Conservation (phyloP, 345 rosid genomes). For the Eucalyptus erythrocorys region DNA sequence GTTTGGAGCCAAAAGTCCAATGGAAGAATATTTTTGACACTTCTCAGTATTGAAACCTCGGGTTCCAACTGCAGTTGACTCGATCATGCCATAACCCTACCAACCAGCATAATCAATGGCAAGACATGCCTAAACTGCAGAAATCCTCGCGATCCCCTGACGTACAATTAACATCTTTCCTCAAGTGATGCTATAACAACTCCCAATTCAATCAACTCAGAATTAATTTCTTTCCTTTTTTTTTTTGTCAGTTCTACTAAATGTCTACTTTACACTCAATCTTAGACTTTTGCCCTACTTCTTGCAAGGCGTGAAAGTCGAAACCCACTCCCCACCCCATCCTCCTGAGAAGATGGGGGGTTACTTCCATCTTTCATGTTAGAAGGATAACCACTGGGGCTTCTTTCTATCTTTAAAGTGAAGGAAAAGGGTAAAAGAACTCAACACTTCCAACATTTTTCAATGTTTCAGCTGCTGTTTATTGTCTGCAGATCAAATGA, state of each 20-base stretch:
- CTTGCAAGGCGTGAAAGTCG: no score
- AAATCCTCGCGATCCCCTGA: background rate
- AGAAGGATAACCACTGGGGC: no score
- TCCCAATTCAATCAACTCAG: background rate
- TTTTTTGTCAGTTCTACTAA: no score
- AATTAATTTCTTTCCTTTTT: background rate
- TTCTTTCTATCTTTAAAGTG: background rate
- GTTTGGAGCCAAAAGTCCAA: conserved; percentile 81
- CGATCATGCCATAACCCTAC: conserved; percentile 92
- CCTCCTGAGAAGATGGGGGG: no score
- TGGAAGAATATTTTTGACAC: conserved; percentile 33
- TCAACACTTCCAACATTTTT: background rate
- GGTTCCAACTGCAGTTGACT: conserved; percentile 76
- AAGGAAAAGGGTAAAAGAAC: background rate
- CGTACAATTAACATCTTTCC: background rate
- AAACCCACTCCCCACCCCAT: no score
- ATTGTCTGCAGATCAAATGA: background rate
- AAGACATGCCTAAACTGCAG: background rate
- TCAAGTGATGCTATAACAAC: background rate
- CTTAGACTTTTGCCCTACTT: no score
- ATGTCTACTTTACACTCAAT: no score
- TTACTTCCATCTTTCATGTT: no score
- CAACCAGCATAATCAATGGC: background rate
- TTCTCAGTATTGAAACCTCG: conserved; percentile 51
- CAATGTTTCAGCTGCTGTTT: background rate